Percentiles rank a stretch among this genome's conserved stretches.
These are phyloP conservation scores for Aegilops umbellulata DNA, from an alignment of 176 grass and related monocot genomes.

Conservation along the genomic window DNA sequence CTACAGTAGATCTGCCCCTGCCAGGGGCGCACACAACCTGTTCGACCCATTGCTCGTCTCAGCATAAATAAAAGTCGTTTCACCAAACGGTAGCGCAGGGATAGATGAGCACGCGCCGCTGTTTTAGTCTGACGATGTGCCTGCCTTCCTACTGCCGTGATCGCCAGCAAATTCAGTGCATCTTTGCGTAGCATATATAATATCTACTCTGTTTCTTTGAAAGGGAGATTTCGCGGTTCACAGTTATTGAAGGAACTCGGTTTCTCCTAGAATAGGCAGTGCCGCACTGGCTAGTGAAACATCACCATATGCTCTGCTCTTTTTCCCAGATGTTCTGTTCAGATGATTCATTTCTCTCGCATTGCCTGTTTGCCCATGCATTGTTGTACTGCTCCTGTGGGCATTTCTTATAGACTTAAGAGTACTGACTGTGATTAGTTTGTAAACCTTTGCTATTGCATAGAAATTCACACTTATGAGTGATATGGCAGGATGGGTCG, in stretches of 20 bases:
- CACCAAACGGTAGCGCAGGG: background rate
- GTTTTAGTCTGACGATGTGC: background rate
- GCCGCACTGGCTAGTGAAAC: background rate
- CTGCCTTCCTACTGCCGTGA: background rate
- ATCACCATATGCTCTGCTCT: background rate
- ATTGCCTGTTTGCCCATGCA: background rate
- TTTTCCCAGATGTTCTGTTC: background rate
- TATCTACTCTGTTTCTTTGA: background rate
- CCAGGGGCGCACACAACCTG: background rate
- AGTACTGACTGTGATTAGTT: background rate
- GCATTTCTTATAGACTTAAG: background rate
- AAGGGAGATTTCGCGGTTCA: background rate
- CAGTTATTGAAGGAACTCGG: background rate
- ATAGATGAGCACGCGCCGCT: background rate
- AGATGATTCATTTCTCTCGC: background rate
- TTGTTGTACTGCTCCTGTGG: background rate
- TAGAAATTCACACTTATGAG: background rate
- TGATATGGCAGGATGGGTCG: conserved; percentile 61
- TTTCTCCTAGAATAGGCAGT: background rate
- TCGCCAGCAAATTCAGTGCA: background rate
- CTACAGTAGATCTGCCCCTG: too few relatives aligned
- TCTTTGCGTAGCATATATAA: background rate
- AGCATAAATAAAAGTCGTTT: too few relatives aligned
- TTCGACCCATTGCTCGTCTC: background rate
- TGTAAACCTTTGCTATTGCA: background rate